Evolutionary conservation across 2,329 filamentous ascomycete species (phyloP).

Genomic region (Magnaporthiopsis rhizophila): DNA sequence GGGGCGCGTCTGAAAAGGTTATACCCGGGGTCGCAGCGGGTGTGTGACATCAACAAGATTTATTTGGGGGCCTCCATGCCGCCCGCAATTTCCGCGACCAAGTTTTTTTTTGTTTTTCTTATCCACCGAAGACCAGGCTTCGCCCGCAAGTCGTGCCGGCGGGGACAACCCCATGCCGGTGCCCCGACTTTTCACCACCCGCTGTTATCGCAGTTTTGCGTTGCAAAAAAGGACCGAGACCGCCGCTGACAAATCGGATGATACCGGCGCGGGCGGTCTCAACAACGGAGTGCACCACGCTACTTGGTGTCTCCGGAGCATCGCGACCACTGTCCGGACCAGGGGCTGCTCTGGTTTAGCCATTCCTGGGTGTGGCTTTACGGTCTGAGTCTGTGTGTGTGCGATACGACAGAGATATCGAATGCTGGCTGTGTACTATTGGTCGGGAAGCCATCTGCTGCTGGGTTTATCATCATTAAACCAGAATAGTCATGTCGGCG

Average conservation of each 20-base stretch:
- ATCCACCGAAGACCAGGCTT: background rate
- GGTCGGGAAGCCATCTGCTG: background rate
- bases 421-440: background rate
- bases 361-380: no score
- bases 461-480: no score
- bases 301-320: background rate
- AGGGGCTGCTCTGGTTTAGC: background rate
- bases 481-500: no score
- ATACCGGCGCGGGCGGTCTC: background rate
- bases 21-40: background rate
- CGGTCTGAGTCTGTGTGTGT: no score
- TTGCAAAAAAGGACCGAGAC: background rate
- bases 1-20: background rate
- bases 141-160: background rate
- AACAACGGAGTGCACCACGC: background rate
- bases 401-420: no score
- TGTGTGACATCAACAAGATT: background rate
- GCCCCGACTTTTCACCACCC: background rate
- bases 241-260: background rate
- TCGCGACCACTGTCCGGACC: background rate
- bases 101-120: background rate
- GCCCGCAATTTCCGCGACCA: background rate
- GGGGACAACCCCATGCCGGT: background rate
- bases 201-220: no score
- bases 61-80: background rate